Conservation (phyloP, 805 yeast species). For the Ogataea thermomethanolica region DNA sequence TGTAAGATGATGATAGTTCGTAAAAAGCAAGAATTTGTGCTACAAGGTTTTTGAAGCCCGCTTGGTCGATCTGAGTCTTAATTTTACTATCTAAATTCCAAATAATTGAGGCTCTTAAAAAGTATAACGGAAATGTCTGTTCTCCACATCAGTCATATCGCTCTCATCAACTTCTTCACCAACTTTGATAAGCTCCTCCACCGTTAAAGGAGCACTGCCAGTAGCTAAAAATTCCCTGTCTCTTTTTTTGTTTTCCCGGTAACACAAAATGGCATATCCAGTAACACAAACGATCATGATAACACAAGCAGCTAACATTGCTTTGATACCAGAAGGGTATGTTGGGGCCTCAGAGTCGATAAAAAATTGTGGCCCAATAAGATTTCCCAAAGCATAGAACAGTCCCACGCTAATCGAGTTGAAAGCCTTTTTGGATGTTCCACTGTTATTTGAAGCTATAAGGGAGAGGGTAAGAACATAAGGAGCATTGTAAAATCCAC, state of each 20-base stretch:
- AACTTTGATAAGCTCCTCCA: constrained; percentile 14
- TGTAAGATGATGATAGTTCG: too few relatives aligned
- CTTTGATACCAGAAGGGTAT: constrained; percentile 56
- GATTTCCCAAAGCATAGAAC: constrained; percentile 54
- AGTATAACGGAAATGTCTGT: constrained; percentile 52
- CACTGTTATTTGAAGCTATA: constrained; percentile 47
- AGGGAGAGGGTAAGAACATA: constrained; percentile 22
- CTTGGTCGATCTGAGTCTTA: too few relatives aligned
- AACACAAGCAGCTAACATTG: constrained; percentile 29
- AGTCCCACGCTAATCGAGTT: constrained; percentile 35
- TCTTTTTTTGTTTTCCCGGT: constrained; percentile 41
- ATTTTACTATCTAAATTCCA: too few relatives aligned
- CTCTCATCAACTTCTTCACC: constrained; percentile 19
- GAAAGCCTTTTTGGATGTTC: constrained; percentile 57
- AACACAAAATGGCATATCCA: constrained; percentile 19
- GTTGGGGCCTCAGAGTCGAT: constrained; percentile 47
- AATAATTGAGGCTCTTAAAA: constrained; percentile 3
- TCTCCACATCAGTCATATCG: constrained; percentile 60
- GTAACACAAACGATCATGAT: constrained; percentile 21
- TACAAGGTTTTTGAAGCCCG: too few relatives aligned
- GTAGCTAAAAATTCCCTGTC: not conserved
- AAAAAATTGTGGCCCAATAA: constrained; percentile 65
- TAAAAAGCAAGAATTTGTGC: too few relatives aligned
- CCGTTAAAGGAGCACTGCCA: constrained; percentile 1
- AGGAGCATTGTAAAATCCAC: constrained; percentile 23